Conservation (phyloP, 2,329 filamentous ascomycete species). For the Cytospora schulzeri region DNA sequence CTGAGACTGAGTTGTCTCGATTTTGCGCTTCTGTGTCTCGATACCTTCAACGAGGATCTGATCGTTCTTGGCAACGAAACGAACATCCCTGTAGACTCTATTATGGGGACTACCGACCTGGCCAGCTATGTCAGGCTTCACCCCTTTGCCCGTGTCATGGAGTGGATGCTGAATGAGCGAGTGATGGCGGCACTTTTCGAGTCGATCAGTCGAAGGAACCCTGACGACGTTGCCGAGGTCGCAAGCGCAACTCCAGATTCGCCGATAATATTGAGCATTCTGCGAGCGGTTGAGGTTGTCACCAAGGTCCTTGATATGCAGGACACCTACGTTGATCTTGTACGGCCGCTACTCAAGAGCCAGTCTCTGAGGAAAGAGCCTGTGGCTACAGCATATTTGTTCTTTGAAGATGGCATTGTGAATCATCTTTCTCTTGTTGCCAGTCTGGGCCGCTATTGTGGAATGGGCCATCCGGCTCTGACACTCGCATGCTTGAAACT, state of each 20-base stretch:
- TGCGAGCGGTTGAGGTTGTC: constrained; percentile 82
- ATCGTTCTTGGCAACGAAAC: constrained; percentile 83
- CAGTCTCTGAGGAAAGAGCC: constrained; percentile 61
- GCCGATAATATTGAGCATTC: constrained; percentile 76
- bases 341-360: constrained; percentile 74
- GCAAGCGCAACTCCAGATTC: constrained; percentile 75
- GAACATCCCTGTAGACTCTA: constrained; percentile 71
- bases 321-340: constrained; percentile 86
- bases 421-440: constrained; percentile 78
- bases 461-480: constrained; percentile 78
- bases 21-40: constrained; percentile 77
- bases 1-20: constrained; percentile 80
- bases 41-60: constrained; percentile 91
- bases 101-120: constrained; percentile 74
- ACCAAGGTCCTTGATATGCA: constrained; percentile 83
- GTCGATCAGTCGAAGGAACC: constrained; percentile 59
- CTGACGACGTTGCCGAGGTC: constrained; percentile 70
- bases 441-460: constrained; percentile 83
- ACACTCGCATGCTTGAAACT: constrained; percentile 80
- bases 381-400: constrained; percentile 76
- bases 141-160: constrained; percentile 92
- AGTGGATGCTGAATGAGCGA: constrained; percentile 95
- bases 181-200: constrained; percentile 79
- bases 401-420: constrained; percentile 88
- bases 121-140: constrained; percentile 82